Evolutionary conservation across 139 green algal species (phyloP).

Genomic region (Chara braunii): DNA sequence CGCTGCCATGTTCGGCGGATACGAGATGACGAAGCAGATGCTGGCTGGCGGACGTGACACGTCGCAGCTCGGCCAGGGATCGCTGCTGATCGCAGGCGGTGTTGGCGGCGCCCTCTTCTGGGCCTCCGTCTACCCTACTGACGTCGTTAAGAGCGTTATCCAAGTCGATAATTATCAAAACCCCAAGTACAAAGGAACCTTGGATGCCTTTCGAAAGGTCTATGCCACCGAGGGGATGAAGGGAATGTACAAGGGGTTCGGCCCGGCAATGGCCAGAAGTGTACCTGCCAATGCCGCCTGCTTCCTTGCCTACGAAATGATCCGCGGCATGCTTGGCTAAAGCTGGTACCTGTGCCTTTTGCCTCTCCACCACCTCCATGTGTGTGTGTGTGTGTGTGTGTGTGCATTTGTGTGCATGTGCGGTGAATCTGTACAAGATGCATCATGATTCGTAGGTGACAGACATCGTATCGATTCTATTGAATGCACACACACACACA

Average conservation of each 20-base stretch:
- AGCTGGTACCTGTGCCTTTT: no score
- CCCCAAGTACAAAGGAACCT: conserved; percentile 46
- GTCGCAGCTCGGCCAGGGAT: conserved; percentile 36
- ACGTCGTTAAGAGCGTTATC: conserved; percentile 62
- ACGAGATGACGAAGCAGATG: conserved; percentile 54
- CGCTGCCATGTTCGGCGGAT: conserved; percentile 66
- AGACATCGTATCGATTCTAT: no score
- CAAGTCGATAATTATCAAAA: conserved; percentile 49
- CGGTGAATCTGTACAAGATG: no score
- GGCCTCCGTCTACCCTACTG: conserved; percentile 57
- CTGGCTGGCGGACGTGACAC: conserved; percentile 46
- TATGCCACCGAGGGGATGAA: conserved; percentile 33
- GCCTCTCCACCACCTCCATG: no score
- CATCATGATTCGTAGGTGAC: no score
- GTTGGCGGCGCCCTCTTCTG: conserved; percentile 63
- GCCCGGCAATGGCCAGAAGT: conserved; percentile 48
- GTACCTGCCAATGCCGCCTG: conserved; percentile 60
- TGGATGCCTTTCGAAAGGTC: conserved; percentile 54
- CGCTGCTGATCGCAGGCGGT: conserved; percentile 59
- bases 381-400: no score
- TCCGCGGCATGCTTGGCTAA: conserved; percentile 30
- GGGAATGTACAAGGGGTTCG: conserved; percentile 57
- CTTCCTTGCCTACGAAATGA: conserved; percentile 60
- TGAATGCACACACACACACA: no score
- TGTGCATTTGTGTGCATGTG: no score